A percentile compares a stretch with the other conserved stretches of the same genome.
These are phyloP conservation scores for sorghum (Sorghum bicolor) DNA, from an alignment of 176 grass and related monocot genomes.

Conservation along the genomic window Sorghum_bicolor_NCBIv3 NC_012873.2:61050001-61050500, in stretches of 20 bases:
- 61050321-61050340: not conserved
- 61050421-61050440: not conserved
- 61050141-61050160: conserved; percentile 88
- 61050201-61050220: not conserved
- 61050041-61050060: conserved; percentile 81
- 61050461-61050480: not conserved
- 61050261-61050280: not conserved
- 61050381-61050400: not conserved
- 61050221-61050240: not conserved
- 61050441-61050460: not conserved
- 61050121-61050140: conserved; percentile 69
- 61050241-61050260: conserved; percentile 15
- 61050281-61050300: not conserved
- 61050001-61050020: conserved; percentile 74
- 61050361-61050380: not conserved
- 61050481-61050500: not conserved
- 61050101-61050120: conserved; percentile 89
- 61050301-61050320: not conserved
- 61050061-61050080: conserved; percentile 78
- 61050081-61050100: conserved; percentile 92
- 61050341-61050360: not conserved
- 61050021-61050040: conserved; percentile 93
- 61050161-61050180: conserved; percentile 77
- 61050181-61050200: not conserved
- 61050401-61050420: not conserved